phyloP scores from a whole-genome alignment of 768 basidiomycete species.

The Lactifluus echinatus region DNA sequence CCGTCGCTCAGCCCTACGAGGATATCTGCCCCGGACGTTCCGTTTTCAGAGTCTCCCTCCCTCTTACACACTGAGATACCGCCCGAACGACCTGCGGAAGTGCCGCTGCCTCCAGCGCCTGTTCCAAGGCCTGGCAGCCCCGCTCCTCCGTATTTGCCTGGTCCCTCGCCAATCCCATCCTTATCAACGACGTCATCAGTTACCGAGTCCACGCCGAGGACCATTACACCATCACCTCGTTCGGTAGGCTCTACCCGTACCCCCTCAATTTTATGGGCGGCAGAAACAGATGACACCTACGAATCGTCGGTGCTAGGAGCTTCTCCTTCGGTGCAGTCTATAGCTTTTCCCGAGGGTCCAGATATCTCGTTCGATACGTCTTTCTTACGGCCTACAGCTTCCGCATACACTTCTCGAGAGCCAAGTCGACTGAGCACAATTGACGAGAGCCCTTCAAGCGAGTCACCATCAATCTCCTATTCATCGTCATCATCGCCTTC shows the following conservation, averaged over 20 bases:
- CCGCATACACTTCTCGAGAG: constrained; percentile 24
- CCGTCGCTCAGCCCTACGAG: no score
- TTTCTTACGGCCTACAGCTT: constrained; percentile 52
- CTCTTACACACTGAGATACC: not conserved
- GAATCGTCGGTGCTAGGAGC: constrained; percentile 70
- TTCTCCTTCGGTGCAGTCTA: constrained; percentile 51
- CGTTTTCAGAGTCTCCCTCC: constrained; percentile 1
- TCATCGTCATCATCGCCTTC: constrained; percentile 36
- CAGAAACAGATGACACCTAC: constrained; percentile 59
- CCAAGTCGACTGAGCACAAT: constrained; percentile 19
- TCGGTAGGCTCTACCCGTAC: no score
- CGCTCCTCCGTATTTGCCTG: constrained; percentile 21
- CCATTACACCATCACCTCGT: constrained; percentile 4
- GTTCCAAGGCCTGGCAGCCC: constrained; percentile 3
- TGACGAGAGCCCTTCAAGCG: constrained; percentile 20
- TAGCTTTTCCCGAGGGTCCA: constrained; percentile 45
- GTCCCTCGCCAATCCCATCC: constrained; percentile 24
- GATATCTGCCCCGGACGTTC: no score
- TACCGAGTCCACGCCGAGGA: constrained; percentile 18
- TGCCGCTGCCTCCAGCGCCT: not conserved
- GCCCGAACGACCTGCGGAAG: not conserved
- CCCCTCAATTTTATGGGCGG: constrained; percentile 47
- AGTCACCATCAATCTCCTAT: constrained; percentile 28
- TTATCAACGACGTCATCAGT: constrained; percentile 22
- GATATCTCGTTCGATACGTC: constrained; percentile 72